A percentile compares a stretch with the other conserved stretches of the same genome.
phyloP scores from a whole-genome alignment of 2,329 filamentous ascomycete genomes.

The Talaromyces sp. region DNA sequence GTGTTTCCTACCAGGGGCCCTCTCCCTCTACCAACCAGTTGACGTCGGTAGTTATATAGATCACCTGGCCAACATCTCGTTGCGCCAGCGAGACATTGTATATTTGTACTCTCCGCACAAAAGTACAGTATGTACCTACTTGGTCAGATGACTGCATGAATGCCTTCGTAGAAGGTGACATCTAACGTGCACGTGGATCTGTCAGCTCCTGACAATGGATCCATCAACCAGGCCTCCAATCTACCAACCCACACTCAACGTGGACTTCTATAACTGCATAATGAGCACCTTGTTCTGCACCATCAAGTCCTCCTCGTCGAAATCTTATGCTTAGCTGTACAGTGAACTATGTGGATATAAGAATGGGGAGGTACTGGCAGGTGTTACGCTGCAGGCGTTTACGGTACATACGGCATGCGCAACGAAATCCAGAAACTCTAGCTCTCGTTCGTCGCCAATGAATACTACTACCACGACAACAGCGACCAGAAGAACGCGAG shows the following conservation, averaged over 20 bases:
- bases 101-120: conserved; percentile 72
- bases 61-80: conserved; percentile 66
- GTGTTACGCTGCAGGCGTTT: conserved; percentile 25
- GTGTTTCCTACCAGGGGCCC: conserved; percentile 82
- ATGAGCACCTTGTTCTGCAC: no score
- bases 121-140: conserved; percentile 11
- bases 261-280: no score
- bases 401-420: conserved; percentile 46
- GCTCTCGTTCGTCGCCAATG: conserved; percentile 40
- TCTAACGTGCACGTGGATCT: conserved; percentile 57
- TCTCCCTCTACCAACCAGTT: not conserved
- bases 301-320: no score
- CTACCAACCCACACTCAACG: no score
- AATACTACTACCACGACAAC: conserved; percentile 38
- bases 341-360: no score
- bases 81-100: conserved; percentile 81
- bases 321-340: no score
- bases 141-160: not conserved
- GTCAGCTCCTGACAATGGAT: conserved; percentile 45
- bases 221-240: conserved; percentile 39
- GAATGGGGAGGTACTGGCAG: no score
- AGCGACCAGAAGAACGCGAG: conserved; percentile 22
- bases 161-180: not conserved
- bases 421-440: conserved; percentile 28
- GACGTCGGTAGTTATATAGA: conserved; percentile 59